Evolutionary conservation across 805 yeast species (phyloP).

Genomic region (Metschnikowia hibisci): DNA sequence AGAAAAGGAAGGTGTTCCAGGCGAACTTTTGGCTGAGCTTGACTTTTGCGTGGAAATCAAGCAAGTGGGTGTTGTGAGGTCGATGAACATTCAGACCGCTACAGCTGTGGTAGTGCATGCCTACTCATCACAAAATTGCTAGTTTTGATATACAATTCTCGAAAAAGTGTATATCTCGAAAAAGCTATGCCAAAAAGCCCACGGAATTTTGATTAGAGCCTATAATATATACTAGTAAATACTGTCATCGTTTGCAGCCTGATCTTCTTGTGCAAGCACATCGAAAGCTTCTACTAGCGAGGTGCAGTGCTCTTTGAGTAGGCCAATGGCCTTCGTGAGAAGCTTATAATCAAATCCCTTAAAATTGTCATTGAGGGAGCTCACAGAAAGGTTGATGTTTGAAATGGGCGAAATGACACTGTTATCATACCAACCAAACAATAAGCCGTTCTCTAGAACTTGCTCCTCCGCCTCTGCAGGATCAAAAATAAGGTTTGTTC

Average conservation of each 20-base stretch:
- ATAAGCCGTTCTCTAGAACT: slow-evolving; percentile 79
- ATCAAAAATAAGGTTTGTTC: slow-evolving; percentile 65
- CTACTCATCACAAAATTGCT: slow-evolving; percentile 66
- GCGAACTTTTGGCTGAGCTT: slow-evolving; percentile 71
- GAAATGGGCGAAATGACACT: slow-evolving; percentile 68
- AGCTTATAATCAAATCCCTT: slow-evolving; percentile 52
- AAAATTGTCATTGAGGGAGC: slow-evolving; percentile 40
- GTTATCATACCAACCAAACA: slow-evolving; percentile 69
- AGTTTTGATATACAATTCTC: no score
- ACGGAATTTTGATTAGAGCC: no score
- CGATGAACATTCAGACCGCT: slow-evolving; percentile 97
- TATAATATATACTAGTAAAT: slow-evolving; percentile 11
- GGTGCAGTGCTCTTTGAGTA: slow-evolving; percentile 60
- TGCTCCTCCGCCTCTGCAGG: slow-evolving; percentile 88
- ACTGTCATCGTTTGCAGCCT: slow-evolving; percentile 24
- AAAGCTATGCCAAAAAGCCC: no score
- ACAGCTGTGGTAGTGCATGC: slow-evolving; percentile 93
- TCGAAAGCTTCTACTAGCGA: slow-evolving; percentile 59
- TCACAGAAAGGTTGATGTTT: slow-evolving; percentile 58
- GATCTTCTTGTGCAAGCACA: slow-evolving; percentile 38
- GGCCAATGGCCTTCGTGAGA: slow-evolving; percentile 50
- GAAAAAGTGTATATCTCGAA: no score
- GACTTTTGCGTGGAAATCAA: slow-evolving; percentile 88
- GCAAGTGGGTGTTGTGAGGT: slow-evolving; percentile 86
- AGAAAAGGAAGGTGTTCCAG: slow-evolving; percentile 90